Conservation (phyloP, 768 basidiomycete species). For the Lentinus brumalis region DNA sequence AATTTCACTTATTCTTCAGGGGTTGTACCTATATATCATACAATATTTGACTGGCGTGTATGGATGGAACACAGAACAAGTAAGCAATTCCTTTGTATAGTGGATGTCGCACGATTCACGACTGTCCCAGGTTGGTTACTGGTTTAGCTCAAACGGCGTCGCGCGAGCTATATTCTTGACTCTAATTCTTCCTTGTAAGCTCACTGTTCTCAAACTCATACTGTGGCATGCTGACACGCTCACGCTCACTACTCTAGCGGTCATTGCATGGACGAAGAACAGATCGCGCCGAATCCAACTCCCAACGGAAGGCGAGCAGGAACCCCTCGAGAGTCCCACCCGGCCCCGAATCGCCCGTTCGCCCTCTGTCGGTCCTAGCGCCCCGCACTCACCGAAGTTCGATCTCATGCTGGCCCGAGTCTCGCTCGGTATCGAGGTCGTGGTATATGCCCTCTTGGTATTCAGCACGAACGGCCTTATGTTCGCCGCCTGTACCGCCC, state of each 20-base stretch:
- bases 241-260: slow-evolving; percentile 39
- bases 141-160: slow-evolving; percentile 55
- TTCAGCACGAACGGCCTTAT: slow-evolving; percentile 40
- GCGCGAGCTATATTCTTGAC: slow-evolving; percentile 58
- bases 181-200: slow-evolving; percentile 61
- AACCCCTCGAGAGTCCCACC: slow-evolving; percentile 24
- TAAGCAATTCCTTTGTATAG: slow-evolving; percentile 31
- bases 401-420: slow-evolving; percentile 70
- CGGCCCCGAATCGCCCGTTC: neutral
- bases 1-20: slow-evolving; percentile 39
- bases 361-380: slow-evolving; percentile 11
- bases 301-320: slow-evolving; percentile 19
- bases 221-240: neutral
- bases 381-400: slow-evolving; percentile 49
- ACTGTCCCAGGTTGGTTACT: slow-evolving; percentile 66
- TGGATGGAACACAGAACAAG: slow-evolving; percentile 67
- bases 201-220: neutral
- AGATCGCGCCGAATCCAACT: slow-evolving; percentile 34
- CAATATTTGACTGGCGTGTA: slow-evolving; percentile 66
- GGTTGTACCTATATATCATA: slow-evolving; percentile 56
- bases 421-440: slow-evolving; percentile 59
- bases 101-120: neutral
- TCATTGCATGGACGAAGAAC: slow-evolving; percentile 56
- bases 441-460: slow-evolving; percentile 50
- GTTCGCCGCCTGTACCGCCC: slow-evolving; percentile 53